A percentile compares a stretch with the other conserved stretches of the same genome.
Conservation (phyloP, 305 asterid species). For the Fraxinus platypoda region DNA sequence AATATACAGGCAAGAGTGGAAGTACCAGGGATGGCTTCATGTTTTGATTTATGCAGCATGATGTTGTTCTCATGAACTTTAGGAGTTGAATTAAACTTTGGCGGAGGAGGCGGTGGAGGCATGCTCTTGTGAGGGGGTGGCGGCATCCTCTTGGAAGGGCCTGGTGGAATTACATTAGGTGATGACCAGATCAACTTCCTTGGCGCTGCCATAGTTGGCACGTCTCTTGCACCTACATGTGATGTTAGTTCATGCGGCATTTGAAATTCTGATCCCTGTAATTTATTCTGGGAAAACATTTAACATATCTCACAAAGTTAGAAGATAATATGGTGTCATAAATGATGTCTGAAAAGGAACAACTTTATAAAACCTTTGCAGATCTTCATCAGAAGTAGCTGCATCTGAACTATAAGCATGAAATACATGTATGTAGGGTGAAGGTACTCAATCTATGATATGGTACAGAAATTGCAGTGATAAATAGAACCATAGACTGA, state of each 20-base stretch:
- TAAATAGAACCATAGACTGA: neutral
- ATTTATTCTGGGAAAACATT: conserved; percentile 49
- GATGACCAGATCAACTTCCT: conserved; percentile 44
- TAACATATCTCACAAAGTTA: conserved; percentile 47
- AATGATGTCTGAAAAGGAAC: conserved; percentile 5
- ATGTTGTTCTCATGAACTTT: conserved; percentile 34
- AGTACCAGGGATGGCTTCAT: conserved; percentile 71
- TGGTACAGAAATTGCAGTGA: neutral
- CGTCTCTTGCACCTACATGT: conserved; percentile 57
- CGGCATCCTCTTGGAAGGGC: conserved; percentile 29
- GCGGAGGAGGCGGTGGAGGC: conserved; percentile 38
- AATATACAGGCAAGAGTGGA: neutral
- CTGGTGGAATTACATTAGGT: conserved; percentile 41
- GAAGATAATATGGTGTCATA: conserved; percentile 22
- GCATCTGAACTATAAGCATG: conserved; percentile 13
- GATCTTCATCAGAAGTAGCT: conserved; percentile 14
- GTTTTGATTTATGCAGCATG: conserved; percentile 28
- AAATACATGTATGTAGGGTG: neutral
- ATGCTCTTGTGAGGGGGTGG: conserved; percentile 20
- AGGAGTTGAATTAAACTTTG: conserved; percentile 47
- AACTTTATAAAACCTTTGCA: conserved; percentile 20
- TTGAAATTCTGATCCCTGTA: conserved; percentile 72
- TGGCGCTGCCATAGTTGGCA: conserved; percentile 32
- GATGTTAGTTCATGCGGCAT: conserved; percentile 68
- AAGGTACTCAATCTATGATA: neutral